Conservation (phyloP, 768 basidiomycete species). For the Auricularia cornea region DNA sequence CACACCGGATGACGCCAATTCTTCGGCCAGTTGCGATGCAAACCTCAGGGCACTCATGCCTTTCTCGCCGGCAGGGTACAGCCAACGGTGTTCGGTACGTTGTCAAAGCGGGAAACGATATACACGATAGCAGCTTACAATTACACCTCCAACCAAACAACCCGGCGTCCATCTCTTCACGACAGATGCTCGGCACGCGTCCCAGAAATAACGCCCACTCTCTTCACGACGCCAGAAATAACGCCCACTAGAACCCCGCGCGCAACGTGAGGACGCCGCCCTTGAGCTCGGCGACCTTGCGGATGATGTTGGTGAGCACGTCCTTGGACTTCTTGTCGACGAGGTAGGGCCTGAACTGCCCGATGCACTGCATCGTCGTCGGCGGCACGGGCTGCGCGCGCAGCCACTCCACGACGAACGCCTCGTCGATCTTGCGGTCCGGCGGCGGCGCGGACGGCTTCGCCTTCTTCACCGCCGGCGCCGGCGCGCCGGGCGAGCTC, state of each 20-base stretch:
- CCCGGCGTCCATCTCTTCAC: no score
- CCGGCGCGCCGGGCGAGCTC: slow-evolving; percentile 23
- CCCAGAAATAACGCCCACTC: no score
- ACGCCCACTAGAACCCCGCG: slow-evolving; percentile 5
- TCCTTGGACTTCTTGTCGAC: slow-evolving; percentile 60
- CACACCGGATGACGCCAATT: no score
- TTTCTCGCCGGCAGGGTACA: no score
- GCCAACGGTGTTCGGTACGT: no score
- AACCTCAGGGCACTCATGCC: no score
- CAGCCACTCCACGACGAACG: slow-evolving; percentile 68
- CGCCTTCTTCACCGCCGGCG: slow-evolving; percentile 31
- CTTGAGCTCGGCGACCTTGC: slow-evolving; percentile 69
- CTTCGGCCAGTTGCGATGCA: no score
- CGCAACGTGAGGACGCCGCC: slow-evolving; percentile 54
- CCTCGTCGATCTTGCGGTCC: slow-evolving; percentile 35
- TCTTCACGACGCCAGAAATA: no score
- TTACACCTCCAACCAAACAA: background rate
- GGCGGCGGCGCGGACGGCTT: slow-evolving; percentile 10
- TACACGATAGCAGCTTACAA: no score
- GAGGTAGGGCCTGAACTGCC: slow-evolving; percentile 68
- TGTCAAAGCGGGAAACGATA: no score
- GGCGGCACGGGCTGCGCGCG: slow-evolving; percentile 51
- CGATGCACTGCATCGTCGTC: slow-evolving; percentile 72
- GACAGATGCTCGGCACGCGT: background rate
- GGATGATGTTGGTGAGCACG: slow-evolving; percentile 70